Evolutionary conservation across 2,329 filamentous ascomycete genomes (phyloP).

Genomic region (Sporothrix pallida): DNA sequence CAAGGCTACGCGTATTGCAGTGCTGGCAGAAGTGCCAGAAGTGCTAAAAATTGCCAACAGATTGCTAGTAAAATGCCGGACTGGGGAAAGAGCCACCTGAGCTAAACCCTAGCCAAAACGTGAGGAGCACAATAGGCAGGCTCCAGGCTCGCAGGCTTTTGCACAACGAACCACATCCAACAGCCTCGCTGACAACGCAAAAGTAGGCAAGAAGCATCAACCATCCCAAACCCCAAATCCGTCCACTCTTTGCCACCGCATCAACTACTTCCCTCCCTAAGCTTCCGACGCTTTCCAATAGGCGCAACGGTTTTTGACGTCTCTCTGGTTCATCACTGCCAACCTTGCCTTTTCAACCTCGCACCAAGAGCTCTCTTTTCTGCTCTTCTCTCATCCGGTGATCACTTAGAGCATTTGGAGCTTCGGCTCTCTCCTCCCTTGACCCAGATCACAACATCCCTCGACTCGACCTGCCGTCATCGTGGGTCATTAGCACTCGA

Average conservation of each 20-base stretch:
- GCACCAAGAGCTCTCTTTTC: background rate
- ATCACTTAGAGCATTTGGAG: background rate
- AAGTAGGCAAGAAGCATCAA: background rate
- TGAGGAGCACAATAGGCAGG: background rate
- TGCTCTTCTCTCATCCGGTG: background rate
- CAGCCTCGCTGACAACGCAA: conserved; percentile 29
- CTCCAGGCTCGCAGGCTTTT: background rate
- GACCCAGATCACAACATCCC: background rate
- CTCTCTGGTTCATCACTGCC: background rate
- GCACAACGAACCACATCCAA: conserved; percentile 9
- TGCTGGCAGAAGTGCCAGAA: background rate
- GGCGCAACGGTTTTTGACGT: background rate
- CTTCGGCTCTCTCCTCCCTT: background rate
- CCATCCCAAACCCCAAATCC: background rate
- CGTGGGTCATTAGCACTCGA: no score
- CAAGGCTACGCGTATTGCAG: conserved; percentile 27
- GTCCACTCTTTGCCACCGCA: conserved; percentile 20
- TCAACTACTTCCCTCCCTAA: background rate
- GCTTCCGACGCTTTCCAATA: no score
- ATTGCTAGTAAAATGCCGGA: background rate
- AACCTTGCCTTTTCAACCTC: background rate
- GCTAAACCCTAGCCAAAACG: conserved; percentile 8
- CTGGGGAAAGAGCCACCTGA: background rate
- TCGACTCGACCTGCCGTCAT: background rate
- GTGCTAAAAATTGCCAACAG: no score